A percentile compares a stretch with the other conserved stretches of the same genome.
Conservation (phyloP, 495 filamentous ascomycete genomes). For the Daldinia caldariorum region DNA sequence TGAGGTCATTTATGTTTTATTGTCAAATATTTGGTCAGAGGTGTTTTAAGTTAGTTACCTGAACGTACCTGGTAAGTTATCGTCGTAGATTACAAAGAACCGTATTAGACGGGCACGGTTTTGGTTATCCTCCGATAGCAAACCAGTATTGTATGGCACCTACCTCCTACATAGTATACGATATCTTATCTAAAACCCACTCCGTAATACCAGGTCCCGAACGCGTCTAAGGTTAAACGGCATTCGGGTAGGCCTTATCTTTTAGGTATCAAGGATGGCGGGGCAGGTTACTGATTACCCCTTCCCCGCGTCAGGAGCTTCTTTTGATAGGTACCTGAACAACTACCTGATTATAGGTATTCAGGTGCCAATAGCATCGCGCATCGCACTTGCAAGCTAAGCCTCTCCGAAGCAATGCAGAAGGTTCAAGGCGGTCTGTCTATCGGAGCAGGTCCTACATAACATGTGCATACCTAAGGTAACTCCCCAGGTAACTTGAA, state of each 20-base stretch:
- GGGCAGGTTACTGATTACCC: neutral
- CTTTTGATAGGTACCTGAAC: slow-evolving; percentile 9
- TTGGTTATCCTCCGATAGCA: neutral
- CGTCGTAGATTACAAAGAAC: neutral
- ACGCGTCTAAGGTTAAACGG: slow-evolving; percentile 8
- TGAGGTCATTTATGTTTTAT: too few species aligned
- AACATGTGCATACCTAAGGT: too few species aligned
- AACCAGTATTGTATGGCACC: too few species aligned
- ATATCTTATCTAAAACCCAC: neutral
- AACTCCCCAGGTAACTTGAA: too few species aligned
- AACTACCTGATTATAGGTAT: slow-evolving; percentile 18
- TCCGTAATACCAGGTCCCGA: slow-evolving; percentile 2
- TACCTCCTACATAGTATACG: neutral
- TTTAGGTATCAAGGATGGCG: slow-evolving; percentile 4
- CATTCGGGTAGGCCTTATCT: neutral
- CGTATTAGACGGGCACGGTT: slow-evolving; percentile 15
- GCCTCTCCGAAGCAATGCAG: neutral
- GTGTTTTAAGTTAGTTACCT: too few species aligned
- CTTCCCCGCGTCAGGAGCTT: slow-evolving; percentile 9
- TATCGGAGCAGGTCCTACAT: neutral
- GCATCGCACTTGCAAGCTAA: slow-evolving; percentile 25
- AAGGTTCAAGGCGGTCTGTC: neutral
- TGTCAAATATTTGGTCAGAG: too few species aligned
- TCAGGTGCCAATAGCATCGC: slow-evolving; percentile 25
- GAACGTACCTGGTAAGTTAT: neutral